Conservation (phyloP, 148 eudicot species). For the Drosera capensis region DNA sequence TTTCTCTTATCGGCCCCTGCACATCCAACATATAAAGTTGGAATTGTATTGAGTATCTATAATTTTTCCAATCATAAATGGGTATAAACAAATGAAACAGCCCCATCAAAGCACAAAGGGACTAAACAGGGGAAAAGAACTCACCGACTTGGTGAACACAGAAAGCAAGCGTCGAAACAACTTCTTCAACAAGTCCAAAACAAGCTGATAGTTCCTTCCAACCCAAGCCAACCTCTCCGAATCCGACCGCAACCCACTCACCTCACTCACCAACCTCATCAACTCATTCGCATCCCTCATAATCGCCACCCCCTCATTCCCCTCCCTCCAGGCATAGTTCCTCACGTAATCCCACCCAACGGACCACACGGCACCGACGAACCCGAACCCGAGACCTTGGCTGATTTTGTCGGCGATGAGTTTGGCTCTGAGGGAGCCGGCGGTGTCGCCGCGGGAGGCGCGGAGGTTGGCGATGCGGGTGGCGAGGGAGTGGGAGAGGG, state of each 20-base stretch:
- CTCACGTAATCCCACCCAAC: constrained; percentile 52
- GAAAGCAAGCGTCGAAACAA: constrained; percentile 32
- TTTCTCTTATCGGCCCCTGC: constrained; percentile 65
- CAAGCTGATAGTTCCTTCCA: constrained; percentile 26
- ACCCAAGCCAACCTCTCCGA: constrained; percentile 45
- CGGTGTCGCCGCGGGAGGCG: constrained; percentile 45
- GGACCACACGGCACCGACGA: constrained; percentile 25
- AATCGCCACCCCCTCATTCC: constrained; percentile 22
- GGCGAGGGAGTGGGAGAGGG: constrained; percentile 61
- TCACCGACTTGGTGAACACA: constrained; percentile 50
- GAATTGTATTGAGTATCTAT: neutral
- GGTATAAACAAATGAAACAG: neutral
- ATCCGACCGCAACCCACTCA: constrained; percentile 35
- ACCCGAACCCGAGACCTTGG: constrained; percentile 22
- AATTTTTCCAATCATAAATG: neutral
- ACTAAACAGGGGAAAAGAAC: neutral
- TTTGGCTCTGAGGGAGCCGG: constrained; percentile 44
- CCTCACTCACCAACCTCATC: constrained; percentile 27
- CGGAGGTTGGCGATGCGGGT: constrained; percentile 72
- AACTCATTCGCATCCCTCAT: constrained; percentile 47
- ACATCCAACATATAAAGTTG: neutral
- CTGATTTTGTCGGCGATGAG: constrained; percentile 35
- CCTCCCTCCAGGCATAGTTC: constrained; percentile 55
- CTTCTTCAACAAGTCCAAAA: constrained; percentile 27
- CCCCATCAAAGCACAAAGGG: neutral